Evolutionary conservation across 2,329 filamentous ascomycete species (phyloP).

Genomic region (Claviceps humidiphila): DNA sequence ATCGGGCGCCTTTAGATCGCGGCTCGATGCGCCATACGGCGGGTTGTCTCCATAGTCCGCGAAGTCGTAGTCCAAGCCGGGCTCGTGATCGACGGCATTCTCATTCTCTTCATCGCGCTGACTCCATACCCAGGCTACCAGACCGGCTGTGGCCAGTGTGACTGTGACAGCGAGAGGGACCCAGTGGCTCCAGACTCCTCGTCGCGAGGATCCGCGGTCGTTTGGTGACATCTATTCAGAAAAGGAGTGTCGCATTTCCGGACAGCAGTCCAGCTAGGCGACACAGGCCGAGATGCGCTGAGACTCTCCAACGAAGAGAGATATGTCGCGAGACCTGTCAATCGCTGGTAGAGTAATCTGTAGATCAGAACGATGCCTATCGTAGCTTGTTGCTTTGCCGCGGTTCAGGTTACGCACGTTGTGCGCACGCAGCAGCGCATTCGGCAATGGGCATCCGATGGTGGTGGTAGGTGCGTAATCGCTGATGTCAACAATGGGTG

Average conservation of each 20-base stretch:
- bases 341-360: background rate
- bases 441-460: background rate
- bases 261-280: slow-evolving; percentile 7
- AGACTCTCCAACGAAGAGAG: background rate
- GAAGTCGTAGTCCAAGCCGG: slow-evolving; percentile 32
- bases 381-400: background rate
- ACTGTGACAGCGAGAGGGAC: slow-evolving; percentile 77
- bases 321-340: background rate
- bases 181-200: slow-evolving; percentile 67
- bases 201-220: slow-evolving; percentile 41
- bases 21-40: slow-evolving; percentile 30
- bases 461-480: slow-evolving; percentile 4
- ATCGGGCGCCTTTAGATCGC: slow-evolving; percentile 17
- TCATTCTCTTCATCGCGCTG: slow-evolving; percentile 68
- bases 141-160: slow-evolving; percentile 71
- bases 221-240: slow-evolving; percentile 42
- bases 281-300: background rate
- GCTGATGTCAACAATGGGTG: slow-evolving; percentile 8
- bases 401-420: background rate
- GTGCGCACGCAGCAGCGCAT: background rate
- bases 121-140: slow-evolving; percentile 89
- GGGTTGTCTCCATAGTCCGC: slow-evolving; percentile 42
- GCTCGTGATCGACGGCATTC: slow-evolving; percentile 42
- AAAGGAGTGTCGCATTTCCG: slow-evolving; percentile 22
- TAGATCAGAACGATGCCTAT: background rate